Conservation (phyloP, 805 yeast species). For the Metschnikowia picachoensis region DNA sequence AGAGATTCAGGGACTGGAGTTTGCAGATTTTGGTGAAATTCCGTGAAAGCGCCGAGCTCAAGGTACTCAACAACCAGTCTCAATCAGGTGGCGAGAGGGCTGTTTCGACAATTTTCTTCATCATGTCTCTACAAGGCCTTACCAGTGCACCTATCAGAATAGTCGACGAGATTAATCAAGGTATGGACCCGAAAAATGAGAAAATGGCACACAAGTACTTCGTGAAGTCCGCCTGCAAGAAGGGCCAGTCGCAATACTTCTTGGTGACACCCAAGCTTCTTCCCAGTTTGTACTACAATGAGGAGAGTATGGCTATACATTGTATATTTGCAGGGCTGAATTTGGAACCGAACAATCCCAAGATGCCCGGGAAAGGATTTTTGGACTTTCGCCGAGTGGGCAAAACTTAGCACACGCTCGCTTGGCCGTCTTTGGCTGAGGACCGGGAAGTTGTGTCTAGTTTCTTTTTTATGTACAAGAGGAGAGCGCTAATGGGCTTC, state of each 20-base stretch:
- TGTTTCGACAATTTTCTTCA: constrained; percentile 85
- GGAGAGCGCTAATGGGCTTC: too few relatives aligned
- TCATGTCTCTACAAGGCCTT: constrained; percentile 85
- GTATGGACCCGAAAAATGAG: constrained; percentile 95
- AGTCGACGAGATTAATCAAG: constrained; percentile 97
- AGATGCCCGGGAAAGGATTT: constrained; percentile 15
- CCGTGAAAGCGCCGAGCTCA: constrained; percentile 68
- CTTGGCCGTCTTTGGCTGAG: too few relatives aligned
- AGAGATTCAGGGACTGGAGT: constrained; percentile 70
- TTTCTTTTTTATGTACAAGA: too few relatives aligned
- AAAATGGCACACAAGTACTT: constrained; percentile 78
- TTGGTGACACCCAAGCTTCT: constrained; percentile 89
- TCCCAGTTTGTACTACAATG: constrained; percentile 71
- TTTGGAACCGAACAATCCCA: constrained; percentile 6
- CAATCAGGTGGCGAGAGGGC: constrained; percentile 99
- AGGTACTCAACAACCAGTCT: constrained; percentile 73
- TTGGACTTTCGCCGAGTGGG: constrained; percentile 24
- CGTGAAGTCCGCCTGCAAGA: constrained; percentile 74
- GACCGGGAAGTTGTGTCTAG: too few relatives aligned
- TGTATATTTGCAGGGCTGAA: constrained; percentile 56
- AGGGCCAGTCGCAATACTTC: constrained; percentile 72
- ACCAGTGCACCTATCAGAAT: constrained; percentile 89
- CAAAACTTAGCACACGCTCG: too few relatives aligned
- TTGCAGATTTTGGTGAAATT: constrained; percentile 81
- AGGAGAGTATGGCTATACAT: constrained; percentile 69